Percentiles rank a stretch among this genome's conserved stretches.
phyloP scores from a whole-genome alignment of 176 grass and related monocot genomes.

The Olyra latifolia region DNA sequence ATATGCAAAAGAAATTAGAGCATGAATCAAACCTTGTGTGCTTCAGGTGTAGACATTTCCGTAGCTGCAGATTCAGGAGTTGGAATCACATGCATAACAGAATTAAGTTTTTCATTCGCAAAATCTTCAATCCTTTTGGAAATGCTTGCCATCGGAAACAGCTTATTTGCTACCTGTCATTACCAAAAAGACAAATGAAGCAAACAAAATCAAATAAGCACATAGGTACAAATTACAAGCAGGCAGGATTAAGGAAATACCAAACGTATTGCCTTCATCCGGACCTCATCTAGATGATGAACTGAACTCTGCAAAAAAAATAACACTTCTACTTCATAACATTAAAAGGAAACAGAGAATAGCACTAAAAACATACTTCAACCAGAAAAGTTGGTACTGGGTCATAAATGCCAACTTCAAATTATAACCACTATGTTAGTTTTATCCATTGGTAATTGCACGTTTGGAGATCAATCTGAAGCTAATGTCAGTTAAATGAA shows the following conservation, averaged over 20 bases:
- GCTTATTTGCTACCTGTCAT: slow-evolving; percentile 91
- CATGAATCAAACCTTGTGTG: slow-evolving; percentile 47
- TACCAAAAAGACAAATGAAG: slow-evolving; percentile 26
- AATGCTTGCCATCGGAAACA: slow-evolving; percentile 86
- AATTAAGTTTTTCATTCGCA: slow-evolving; percentile 81
- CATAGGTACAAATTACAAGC: slow-evolving; percentile 1
- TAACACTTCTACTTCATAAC: slow-evolving; percentile 38
- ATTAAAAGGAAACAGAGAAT: slow-evolving; percentile 16
- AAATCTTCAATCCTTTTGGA: slow-evolving; percentile 90
- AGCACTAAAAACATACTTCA: slow-evolving; percentile 28
- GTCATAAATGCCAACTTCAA: background rate
- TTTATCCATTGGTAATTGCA: slow-evolving; percentile 15
- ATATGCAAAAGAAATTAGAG: slow-evolving; percentile 28
- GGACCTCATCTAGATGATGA: slow-evolving; percentile 77
- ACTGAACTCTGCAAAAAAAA: slow-evolving; percentile 70
- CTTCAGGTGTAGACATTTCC: slow-evolving; percentile 43
- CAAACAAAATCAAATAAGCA: slow-evolving; percentile 24
- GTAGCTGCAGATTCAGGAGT: slow-evolving; percentile 33
- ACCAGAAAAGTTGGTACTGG: slow-evolving; percentile 1
- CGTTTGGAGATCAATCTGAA: background rate
- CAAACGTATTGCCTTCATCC: slow-evolving; percentile 97
- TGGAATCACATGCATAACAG: slow-evolving; percentile 56
- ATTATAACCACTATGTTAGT: slow-evolving; percentile 13
- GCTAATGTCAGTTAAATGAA: slow-evolving; percentile 4
- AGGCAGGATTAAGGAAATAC: slow-evolving; percentile 46